Percentiles rank a stretch among this genome's conserved stretches.
Evolutionary conservation across 1,284 basidiomycete genomes (phyloP).

Genomic region (Fistulina hepatica): DNA sequence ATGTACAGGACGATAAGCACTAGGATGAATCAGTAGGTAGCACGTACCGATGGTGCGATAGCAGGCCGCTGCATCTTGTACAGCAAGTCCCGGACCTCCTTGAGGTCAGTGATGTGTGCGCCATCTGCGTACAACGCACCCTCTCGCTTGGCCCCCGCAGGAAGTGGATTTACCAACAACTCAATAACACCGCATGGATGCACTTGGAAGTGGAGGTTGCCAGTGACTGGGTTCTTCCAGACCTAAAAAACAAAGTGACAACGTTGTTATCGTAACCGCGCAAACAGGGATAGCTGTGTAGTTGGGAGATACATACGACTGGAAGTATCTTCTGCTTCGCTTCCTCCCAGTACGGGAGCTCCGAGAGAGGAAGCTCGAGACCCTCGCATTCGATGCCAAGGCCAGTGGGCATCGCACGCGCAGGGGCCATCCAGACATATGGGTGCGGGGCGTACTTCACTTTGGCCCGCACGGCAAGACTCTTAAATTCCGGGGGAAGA

Average conservation of each 20-base stretch:
- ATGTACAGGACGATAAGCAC: neutral
- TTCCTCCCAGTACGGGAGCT: conserved; percentile 69
- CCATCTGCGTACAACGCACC: conserved; percentile 67
- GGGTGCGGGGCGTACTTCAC: conserved; percentile 63
- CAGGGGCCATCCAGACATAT: conserved; percentile 79
- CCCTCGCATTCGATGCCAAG: conserved; percentile 73
- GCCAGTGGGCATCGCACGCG: conserved; percentile 61
- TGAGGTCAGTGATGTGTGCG: conserved; percentile 56
- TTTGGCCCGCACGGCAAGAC: conserved; percentile 66
- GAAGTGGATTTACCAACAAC: conserved; percentile 53
- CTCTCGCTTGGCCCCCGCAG: conserved; percentile 36
- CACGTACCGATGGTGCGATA: conserved; percentile 53
- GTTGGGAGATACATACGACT: conserved; percentile 27
- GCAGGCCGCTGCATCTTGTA: conserved; percentile 76
- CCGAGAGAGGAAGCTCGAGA: conserved; percentile 48
- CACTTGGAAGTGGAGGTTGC: conserved; percentile 66
- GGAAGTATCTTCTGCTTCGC: conserved; percentile 60
- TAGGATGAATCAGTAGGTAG: neutral
- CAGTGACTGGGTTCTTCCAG: conserved; percentile 81
- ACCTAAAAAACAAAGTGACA: conserved; percentile 28
- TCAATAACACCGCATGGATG: conserved; percentile 55
- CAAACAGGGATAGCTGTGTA: conserved; percentile 2
- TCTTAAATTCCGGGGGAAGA: conserved; percentile 65
- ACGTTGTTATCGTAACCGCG: neutral
- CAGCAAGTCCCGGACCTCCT: conserved; percentile 58